phyloP scores from a whole-genome alignment of 345 rosid genomes.

The Eucalyptus leucophloia region DNA sequence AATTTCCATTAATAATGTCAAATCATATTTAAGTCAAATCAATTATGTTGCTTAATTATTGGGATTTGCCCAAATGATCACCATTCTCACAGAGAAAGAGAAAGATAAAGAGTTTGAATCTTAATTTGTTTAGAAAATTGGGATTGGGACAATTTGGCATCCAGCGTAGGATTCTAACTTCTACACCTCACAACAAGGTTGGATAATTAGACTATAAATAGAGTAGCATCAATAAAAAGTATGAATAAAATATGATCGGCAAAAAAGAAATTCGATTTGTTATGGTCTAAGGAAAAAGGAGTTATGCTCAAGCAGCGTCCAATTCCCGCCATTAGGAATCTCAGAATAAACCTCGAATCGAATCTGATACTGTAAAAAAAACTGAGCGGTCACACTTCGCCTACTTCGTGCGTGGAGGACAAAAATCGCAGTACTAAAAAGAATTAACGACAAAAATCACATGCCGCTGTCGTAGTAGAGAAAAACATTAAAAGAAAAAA shows the following conservation, averaged over 20 bases:
- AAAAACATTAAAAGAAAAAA: no score
- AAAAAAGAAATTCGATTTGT: no score
- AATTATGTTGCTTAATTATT: no score
- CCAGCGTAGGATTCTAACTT: accelerated
- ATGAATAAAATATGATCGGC: no score
- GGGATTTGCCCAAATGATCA: accelerated
- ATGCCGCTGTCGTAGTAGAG: background rate
- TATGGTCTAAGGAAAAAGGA: accelerated
- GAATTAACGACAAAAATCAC: background rate
- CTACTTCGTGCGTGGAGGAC: background rate
- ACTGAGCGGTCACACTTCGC: background rate
- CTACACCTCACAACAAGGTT: accelerated
- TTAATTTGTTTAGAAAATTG: accelerated
- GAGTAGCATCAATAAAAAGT: accelerated
- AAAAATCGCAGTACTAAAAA: background rate
- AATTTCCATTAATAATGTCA: no score
- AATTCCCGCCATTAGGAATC: background rate
- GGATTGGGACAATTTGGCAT: accelerated
- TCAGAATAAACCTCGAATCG: background rate
- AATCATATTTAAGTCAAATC: background rate
- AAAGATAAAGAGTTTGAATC: accelerated
- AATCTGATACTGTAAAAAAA: no score
- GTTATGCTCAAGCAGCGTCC: background rate
- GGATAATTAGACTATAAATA: no score
- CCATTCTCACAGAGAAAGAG: accelerated